Evolutionary conservation across 495 filamentous ascomycete species (phyloP).

Genomic region (Penicillium desertorum): DNA sequence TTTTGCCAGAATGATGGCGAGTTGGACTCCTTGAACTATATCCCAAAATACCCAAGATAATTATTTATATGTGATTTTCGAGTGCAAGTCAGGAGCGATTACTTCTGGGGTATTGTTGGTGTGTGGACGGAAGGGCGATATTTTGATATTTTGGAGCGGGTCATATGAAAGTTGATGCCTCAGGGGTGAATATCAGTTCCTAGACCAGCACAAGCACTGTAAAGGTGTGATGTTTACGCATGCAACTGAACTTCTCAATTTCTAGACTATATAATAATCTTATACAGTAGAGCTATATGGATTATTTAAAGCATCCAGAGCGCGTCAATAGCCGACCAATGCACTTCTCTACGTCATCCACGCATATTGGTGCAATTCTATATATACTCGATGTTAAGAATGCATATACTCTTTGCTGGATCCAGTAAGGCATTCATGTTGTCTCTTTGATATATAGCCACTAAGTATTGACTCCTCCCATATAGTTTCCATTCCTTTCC

Average conservation of each 20-base stretch:
- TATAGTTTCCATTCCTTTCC: too few species aligned
- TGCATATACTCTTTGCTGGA: too few species aligned
- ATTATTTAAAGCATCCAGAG: neutral
- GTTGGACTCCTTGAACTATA: neutral
- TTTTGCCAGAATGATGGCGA: constrained; percentile 18
- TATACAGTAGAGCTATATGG: neutral
- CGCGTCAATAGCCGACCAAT: neutral
- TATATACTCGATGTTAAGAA: too few species aligned
- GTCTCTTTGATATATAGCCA: too few species aligned
- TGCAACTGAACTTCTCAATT: neutral
- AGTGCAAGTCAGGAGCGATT: neutral
- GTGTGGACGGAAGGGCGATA: neutral
- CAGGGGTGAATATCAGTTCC: neutral
- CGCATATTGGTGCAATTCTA: too few species aligned
- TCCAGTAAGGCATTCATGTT: too few species aligned
- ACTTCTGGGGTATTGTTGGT: neutral
- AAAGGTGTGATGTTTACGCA: neutral
- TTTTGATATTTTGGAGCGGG: neutral
- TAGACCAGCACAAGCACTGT: neutral
- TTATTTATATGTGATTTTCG: neutral
- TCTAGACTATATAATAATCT: neutral
- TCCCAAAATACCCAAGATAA: neutral
- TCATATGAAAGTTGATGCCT: constrained; percentile 1
- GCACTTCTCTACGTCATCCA: too few species aligned
- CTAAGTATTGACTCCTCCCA: too few species aligned